Base-by-base conservation (phyloP, 1,284 basidiomycete species). In the Fomitiporia mediterranea region DNA sequence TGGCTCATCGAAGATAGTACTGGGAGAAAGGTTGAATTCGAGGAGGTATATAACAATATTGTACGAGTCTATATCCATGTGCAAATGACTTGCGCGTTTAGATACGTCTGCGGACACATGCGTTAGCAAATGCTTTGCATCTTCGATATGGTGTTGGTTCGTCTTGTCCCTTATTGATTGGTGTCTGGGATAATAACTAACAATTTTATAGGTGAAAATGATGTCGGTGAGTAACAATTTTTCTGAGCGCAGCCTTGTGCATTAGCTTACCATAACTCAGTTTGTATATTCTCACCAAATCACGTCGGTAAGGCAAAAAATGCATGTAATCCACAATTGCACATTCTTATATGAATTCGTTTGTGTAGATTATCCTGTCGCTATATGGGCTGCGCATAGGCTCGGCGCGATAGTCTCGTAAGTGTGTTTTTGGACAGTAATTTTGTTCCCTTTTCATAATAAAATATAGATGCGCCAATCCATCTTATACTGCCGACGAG, bases 341-440 rank as follows among this genome's bases (percentile, higher is more conserved):
- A 13, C 7, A 6, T n/a, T 28, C 21, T 15, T 30, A 35, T 13
- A 43, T 5, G 11, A 42, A 21, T 4, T 13, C 21, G 51, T 27
- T 8, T 13, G 8, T 46, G 9, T 59, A 87, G 89, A 91, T 66
- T 92, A 90, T 60, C 80, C 82, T 0, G 73, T 83, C 8, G 74
- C 74, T 2, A 72, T 91, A 8, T 93, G 90, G 89, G 91, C 87
- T 1, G 70, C 75, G 1, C 89, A 91, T 62, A 78, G 80, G 38
- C 69, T 91, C 11, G 89, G 89, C 11, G 90, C 75, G 2, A 79
- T 86, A 51, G 74, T 88, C 67, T 85, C 85, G 77, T 82, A 68
- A 63, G 78, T 64, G 49, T 46, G 27, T 30, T 46, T 25, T 17
- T n/a, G n/a, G n/a, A n/a, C n/a, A n/a, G n/a, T n/a, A n/a, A n/a